phyloP scores from a whole-genome alignment of 2,329 filamentous ascomycete species.

The Acephala macrosclerotiorum region DNA sequence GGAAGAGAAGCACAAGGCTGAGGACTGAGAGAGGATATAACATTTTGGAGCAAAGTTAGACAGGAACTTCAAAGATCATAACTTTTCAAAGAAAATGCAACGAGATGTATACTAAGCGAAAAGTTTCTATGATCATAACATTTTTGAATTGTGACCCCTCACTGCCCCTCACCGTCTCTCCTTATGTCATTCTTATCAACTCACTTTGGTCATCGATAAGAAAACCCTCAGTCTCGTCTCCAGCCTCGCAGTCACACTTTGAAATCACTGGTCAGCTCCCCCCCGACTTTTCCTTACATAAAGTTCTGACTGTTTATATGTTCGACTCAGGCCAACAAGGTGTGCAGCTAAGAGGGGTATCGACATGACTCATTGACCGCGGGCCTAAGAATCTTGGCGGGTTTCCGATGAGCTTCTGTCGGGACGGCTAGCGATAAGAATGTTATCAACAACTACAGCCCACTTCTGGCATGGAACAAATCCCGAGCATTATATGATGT shows the following conservation, averaged over 20 bases:
- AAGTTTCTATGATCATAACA: background rate
- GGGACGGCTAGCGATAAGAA: conserved; percentile 4
- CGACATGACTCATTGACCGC: conserved; percentile 1
- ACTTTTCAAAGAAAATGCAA: background rate
- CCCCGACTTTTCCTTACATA: background rate
- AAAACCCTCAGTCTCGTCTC: conserved; percentile 7
- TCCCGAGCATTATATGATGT: background rate
- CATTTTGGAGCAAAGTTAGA: conserved; percentile 26
- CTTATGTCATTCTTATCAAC: conserved; percentile 23
- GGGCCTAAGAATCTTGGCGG: background rate
- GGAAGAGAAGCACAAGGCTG: conserved; percentile 29
- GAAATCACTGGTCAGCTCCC: background rate
- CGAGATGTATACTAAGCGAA: background rate
- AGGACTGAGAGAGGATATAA: conserved; percentile 36
- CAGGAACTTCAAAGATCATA: background rate
- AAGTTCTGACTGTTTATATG: background rate
- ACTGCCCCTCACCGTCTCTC: conserved; percentile 10
- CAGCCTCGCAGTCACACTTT: conserved; percentile 1
- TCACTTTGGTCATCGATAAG: conserved; percentile 21
- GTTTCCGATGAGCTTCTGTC: conserved; percentile 3
- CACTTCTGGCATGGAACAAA: background rate
- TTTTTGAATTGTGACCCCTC: conserved; percentile 1
- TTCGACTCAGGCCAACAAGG: background rate
- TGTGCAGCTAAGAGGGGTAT: background rate
- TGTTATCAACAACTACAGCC: conserved; percentile 1